Percentiles rank a stretch among this genome's conserved stretches.
These are phyloP conservation scores for Talaromyces nanjingensis DNA, from an alignment of 495 filamentous ascomycete genomes.

Conservation along the genomic window DNA sequence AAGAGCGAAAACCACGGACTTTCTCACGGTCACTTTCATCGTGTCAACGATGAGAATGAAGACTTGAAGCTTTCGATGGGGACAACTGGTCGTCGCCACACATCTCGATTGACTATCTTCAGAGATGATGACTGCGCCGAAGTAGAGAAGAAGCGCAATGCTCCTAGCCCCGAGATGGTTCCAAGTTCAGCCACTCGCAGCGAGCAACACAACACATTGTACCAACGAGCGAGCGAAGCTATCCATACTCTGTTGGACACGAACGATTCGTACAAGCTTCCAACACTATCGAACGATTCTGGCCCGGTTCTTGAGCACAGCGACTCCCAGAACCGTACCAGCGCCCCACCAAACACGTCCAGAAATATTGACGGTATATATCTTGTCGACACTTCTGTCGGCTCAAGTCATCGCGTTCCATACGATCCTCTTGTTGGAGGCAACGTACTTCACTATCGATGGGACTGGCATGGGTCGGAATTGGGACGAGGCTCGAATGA, in stretches of 20 bases:
- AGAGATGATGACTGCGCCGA: neutral
- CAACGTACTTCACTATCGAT: conserved; percentile 9
- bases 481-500: neutral
- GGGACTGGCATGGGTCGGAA: conserved; percentile 2
- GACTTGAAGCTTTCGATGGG: conserved; percentile 4
- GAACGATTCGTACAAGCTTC: neutral
- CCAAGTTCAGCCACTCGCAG: neutral
- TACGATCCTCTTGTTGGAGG: conserved; percentile 7
- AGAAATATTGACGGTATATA: conserved; percentile 8
- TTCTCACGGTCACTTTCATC: neutral
- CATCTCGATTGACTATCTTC: conserved; percentile 2
- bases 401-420: neutral
- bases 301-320: neutral
- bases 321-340: neutral
- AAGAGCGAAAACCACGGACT: neutral
- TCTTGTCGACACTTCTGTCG: neutral
- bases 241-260: neutral
- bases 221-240: neutral
- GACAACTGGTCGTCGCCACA: neutral
- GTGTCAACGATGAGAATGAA: neutral
- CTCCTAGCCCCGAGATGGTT: neutral
- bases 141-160: neutral
- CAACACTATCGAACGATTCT: neutral
- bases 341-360: neutral
- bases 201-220: neutral